Percentiles rank a stretch among this genome's conserved stretches.
These are phyloP conservation scores for Vigna unguiculata DNA, from an alignment of 306 rosid genomes.

Conservation along the genomic window DNA sequence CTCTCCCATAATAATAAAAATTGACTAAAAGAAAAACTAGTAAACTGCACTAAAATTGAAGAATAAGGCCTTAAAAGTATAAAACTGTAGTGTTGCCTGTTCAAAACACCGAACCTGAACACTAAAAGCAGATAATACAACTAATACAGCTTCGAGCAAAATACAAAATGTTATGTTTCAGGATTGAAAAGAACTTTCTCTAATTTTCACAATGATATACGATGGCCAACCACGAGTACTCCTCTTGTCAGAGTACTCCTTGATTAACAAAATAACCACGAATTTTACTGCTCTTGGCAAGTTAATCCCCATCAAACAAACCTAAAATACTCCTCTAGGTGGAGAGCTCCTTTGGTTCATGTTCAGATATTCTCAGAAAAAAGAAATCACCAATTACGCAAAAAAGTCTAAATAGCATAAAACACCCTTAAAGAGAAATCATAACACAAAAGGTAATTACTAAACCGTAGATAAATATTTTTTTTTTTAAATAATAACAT, in stretches of 20 bases:
- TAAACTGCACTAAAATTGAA: background rate
- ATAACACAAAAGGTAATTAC: too few species aligned
- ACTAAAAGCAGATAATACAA: background rate
- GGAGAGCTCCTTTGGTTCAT: too few species aligned
- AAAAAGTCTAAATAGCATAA: too few species aligned
- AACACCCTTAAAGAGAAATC: too few species aligned
- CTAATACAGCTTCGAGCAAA: constrained; percentile 13
- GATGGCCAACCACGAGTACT: background rate
- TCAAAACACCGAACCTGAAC: background rate
- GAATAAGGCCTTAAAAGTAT: background rate
- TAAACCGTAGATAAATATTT: too few species aligned
- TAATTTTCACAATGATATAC: constrained; percentile 3
- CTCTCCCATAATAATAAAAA: background rate
- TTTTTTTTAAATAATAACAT: too few species aligned
- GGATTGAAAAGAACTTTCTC: background rate
- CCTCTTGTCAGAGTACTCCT: too few species aligned
- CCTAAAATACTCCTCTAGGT: too few species aligned
- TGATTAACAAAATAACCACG: background rate
- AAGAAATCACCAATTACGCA: too few species aligned
- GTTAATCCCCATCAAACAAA: too few species aligned
- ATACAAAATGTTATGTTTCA: background rate
- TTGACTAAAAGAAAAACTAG: background rate
- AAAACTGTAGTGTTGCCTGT: background rate
- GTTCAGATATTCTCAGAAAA: too few species aligned
- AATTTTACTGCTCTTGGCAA: too few species aligned